Base-by-base conservation (phyloP, 1,139 yeast genomes). In the Scheffersomyces parashehatae region DNA sequence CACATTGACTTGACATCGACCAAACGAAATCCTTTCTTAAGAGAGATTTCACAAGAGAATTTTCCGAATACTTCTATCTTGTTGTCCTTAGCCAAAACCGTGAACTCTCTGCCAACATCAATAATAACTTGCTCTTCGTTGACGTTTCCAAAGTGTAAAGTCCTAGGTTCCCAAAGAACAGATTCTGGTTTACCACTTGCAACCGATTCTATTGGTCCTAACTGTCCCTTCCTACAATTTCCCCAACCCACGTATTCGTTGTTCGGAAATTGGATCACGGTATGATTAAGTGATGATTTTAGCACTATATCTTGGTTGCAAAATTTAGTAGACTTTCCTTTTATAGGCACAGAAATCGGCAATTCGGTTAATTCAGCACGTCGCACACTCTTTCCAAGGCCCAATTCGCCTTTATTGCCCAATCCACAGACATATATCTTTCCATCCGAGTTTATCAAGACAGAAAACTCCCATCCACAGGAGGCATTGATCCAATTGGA, bases 391-490 rank as follows among this genome's bases (percentile, higher is more conserved):
- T 51, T 48, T 0, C 86, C 90, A 3, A 75, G 54, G 0, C 96
- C 97, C 31, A 89, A 65, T 55, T 89, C 96, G 0, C 96, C 96
- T 49, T 83, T 82, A 0, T 65, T 60, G 0, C 96, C 96, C 10
- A 47, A 39, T 0, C 96, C 96, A 51, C 82, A 68, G 0, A 74
- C 68, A 51, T 59, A 83, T 0, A 89, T 57, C 5, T 66, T 61
- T 37, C 75, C 70, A 0, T 59, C 48, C 0, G 38, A 47, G 37
- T 73, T 70, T 0, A 84, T 74, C 6, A 87, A 62, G 0, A 86
- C 64, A 0, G 88, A 74, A 55, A 72, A 87, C 49, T 85, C 93
- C 95, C 96, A 91, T 1, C 97, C 96, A 42, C 89, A 82, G 2
- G 80, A 68, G 4, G 79, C 68, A 37, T 71, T 62, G 7, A 59